phyloP scores from a whole-genome alignment of 352 stramenopile genomes.

The Phytophthora pseudosyringae region DNA sequence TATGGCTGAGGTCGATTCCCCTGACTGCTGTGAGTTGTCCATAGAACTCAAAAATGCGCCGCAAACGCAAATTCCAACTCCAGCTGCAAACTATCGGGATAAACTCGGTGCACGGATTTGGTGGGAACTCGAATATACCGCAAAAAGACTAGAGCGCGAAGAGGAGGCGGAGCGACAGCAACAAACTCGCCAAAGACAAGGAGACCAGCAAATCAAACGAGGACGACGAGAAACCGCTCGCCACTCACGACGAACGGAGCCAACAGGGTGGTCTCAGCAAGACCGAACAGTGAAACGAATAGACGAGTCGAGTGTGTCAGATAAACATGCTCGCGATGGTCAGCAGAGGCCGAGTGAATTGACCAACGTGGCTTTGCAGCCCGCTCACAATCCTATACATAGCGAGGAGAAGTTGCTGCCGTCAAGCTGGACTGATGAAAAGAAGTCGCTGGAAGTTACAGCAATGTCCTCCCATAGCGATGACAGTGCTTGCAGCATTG shows the following conservation, averaged over 20 bases:
- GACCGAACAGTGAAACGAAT: background rate
- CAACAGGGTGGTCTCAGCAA: constrained; percentile 11
- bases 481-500: background rate
- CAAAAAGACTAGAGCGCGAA: constrained; percentile 39
- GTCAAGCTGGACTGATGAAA: background rate
- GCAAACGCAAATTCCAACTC: constrained; percentile 2
- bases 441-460: background rate
- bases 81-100: constrained; percentile 32
- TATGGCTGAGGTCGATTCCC: constrained; percentile 3
- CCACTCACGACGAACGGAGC: background rate
- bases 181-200: background rate
- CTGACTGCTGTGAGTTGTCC: background rate
- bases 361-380: background rate
- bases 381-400: background rate
- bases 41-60: background rate
- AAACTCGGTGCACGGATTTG: constrained; percentile 69
- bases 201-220: background rate
- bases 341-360: background rate
- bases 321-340: background rate
- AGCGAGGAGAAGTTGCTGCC: too few relatives aligned
- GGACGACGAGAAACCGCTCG: background rate
- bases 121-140: constrained; percentile 73
- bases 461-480: background rate
- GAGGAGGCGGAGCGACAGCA: constrained; percentile 19
- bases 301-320: background rate